phyloP scores from a whole-genome alignment of 805 yeast species.

The Saccharomycopsis oosterbeekiorum region DNA sequence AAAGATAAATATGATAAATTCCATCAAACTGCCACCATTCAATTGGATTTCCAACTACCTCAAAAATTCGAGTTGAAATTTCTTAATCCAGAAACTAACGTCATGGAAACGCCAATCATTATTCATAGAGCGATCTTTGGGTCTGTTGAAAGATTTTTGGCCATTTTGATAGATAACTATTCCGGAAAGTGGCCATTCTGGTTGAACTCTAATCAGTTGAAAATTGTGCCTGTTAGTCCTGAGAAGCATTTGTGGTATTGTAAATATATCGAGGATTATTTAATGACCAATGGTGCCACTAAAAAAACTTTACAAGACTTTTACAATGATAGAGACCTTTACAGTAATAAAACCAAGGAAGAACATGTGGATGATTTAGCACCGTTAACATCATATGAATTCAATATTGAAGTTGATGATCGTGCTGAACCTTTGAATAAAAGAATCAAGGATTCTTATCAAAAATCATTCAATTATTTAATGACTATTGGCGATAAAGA shows the following conservation, averaged over 20 bases:
- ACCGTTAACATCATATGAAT: conserved; percentile 42
- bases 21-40: conserved; percentile 94
- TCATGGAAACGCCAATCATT: conserved; percentile 72
- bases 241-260: conserved; percentile 51
- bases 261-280: conserved; percentile 31
- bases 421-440: conserved; percentile 72
- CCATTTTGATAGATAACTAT: conserved; percentile 81
- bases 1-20: conserved; percentile 70
- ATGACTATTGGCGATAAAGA: conserved; percentile 87
- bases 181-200: conserved; percentile 97
- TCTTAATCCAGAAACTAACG: conserved; percentile 21
- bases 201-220: conserved; percentile 87
- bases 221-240: conserved; percentile 65
- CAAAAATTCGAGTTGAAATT: conserved; percentile 68
- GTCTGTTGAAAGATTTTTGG: conserved; percentile 85
- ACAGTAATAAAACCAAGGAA: conserved; percentile 27
- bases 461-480: conserved; percentile 66
- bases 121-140: conserved; percentile 95
- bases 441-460: conserved; percentile 69
- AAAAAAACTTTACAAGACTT: conserved; percentile 6
- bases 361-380: conserved; percentile 35
- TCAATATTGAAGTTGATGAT: conserved; percentile 65
- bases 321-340: background rate
- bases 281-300: conserved; percentile 26
- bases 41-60: conserved; percentile 91